Base-by-base conservation (phyloP, 331 rosid species). In the Prunus yedoensis region DNA sequence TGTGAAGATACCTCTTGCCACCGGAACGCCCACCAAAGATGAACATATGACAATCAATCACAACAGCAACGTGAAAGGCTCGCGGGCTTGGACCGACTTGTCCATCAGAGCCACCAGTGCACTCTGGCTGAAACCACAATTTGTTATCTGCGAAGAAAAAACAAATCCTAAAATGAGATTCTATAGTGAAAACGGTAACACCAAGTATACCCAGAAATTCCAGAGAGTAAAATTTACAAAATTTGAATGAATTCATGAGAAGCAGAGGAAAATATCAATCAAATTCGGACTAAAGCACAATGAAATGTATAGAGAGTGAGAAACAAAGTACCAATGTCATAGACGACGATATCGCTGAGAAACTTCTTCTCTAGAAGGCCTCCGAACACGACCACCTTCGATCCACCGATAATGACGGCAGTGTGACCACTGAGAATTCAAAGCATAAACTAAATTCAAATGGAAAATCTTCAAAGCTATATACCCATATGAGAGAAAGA, bases 11-110 rank as follows among this genome's bases (percentile, higher is more conserved):
- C 97, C 97, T 90, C 77, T 89, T 88, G 82, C 88, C 76, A 47
- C 88, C 96, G 25, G 16, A 85, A 69, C 99, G 97, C 25, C 99
- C 99, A 14, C 99, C 99, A 87, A 94, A 94, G 70, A 94, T 80
- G 81, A 94, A 94, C 99, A 94, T 90, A 81, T 92, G 95, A 76
- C 99, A 94, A 79, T 92, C 99, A 80, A 92, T 94, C 47, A 97
- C 75, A 84, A 92, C 93, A 2, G 99, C 96, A 65, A 92, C 79
- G 66, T 94, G 97, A 83, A 94, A 94, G 41, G 99, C 96, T 70
- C 97, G 93, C 27, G 97, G 91, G 70, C 89, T 85, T 50, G 97
- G 97, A 74, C 96, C 97, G 65, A 92, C 96, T 76, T 86, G 88
- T 73, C 90, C 97, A 58, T 87, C 91, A 38, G 96, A 81, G 59